phyloP scores from a whole-genome alignment of 306 rosid genomes.

The Hippophae gyantsensis region DNA sequence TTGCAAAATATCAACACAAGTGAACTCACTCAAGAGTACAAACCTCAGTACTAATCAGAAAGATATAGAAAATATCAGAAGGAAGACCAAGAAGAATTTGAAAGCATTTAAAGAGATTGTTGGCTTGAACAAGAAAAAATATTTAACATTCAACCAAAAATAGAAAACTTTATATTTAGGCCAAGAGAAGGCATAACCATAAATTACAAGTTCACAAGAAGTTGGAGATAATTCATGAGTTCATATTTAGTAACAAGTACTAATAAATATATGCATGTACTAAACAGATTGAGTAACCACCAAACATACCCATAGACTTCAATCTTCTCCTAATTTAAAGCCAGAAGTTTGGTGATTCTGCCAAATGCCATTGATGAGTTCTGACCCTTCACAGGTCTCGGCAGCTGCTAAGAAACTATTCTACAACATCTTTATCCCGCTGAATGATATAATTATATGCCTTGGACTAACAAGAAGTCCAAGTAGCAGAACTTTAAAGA shows the following conservation, averaged over 20 bases:
- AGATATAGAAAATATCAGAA: too few relatives aligned
- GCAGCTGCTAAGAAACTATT: too few relatives aligned
- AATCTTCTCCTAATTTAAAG: slow-evolving; percentile 25
- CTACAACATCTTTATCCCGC: neutral
- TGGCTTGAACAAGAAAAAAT: neutral
- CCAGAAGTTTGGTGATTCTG: slow-evolving; percentile 34
- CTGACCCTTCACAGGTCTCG: slow-evolving; percentile 16
- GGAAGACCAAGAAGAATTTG: too few relatives aligned
- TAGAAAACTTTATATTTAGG: slow-evolving; percentile 29
- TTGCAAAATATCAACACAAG: too few relatives aligned
- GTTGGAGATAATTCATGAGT: slow-evolving; percentile 27
- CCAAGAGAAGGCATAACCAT: slow-evolving; percentile 29
- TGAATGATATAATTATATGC: neutral
- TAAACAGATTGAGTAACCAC: slow-evolving; percentile 32
- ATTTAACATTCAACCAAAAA: slow-evolving; percentile 17
- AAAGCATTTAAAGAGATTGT: too few relatives aligned
- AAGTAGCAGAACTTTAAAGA: slow-evolving; percentile 30
- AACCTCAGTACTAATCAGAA: too few relatives aligned
- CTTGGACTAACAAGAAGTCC: slow-evolving; percentile 10
- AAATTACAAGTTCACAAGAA: slow-evolving; percentile 50
- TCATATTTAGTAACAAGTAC: slow-evolving; percentile 39
- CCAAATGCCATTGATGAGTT: slow-evolving; percentile 33
- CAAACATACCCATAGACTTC: slow-evolving; percentile 19
- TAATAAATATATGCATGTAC: slow-evolving; percentile 35
- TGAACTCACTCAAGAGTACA: too few relatives aligned